These are phyloP conservation scores for Trichoderma gracile DNA, from an alignment of 2,329 filamentous ascomycete genomes.

Conservation along the genomic window DNA sequence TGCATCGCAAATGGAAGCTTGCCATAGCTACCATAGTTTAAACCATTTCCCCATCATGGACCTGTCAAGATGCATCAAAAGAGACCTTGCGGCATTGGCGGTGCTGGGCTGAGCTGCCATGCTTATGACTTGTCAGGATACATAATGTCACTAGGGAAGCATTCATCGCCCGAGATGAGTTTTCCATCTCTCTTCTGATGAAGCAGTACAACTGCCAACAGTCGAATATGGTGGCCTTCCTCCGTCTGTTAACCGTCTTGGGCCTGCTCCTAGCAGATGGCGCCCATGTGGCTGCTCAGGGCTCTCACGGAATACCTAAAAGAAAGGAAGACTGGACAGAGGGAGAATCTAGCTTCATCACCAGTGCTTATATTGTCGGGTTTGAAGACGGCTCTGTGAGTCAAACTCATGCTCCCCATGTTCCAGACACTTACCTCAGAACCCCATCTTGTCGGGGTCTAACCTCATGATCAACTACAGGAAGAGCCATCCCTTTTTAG, in stretches of 20 bases:
- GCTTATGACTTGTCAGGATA: neutral
- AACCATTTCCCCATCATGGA: neutral
- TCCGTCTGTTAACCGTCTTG: constrained; percentile 4
- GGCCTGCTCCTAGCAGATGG: constrained; percentile 9
- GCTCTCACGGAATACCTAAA: neutral
- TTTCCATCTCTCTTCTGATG: neutral
- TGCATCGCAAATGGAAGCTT: constrained; percentile 9
- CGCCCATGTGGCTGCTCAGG: neutral
- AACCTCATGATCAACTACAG: neutral
- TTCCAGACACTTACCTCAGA: too few relatives aligned
- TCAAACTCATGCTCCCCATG: neutral
- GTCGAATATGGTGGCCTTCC: constrained; percentile 5
- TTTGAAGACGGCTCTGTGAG: constrained; percentile 47
- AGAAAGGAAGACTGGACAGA: constrained; percentile 9
- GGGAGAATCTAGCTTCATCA: constrained; percentile 34
- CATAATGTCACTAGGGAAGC: neutral
- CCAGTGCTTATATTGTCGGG: constrained; percentile 55
- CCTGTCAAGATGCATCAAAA: neutral
- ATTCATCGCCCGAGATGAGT: neutral
- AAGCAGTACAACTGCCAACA: neutral
- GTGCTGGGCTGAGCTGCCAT: neutral
- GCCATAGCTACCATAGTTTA: neutral
- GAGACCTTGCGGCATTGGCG: constrained; percentile 9
- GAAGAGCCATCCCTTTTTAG: constrained; percentile 2
- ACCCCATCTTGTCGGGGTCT: neutral